phyloP scores from a whole-genome alignment of 106 monocot species.

The Phalaenopsis equestris region DNA sequence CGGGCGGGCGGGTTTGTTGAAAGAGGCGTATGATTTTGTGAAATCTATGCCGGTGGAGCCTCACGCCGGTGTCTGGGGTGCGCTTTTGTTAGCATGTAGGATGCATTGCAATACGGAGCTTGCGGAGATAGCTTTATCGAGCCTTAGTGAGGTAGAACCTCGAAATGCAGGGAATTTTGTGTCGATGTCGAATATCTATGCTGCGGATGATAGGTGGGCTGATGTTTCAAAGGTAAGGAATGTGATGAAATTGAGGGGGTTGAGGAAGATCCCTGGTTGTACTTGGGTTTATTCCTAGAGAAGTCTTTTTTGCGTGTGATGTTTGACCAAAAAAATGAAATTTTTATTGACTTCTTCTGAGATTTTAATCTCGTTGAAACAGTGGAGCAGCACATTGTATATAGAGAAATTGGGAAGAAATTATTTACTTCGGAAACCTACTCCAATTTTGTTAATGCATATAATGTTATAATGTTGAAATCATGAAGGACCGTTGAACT shows the following conservation, averaged over 20 bases:
- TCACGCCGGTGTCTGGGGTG: constrained; percentile 69
- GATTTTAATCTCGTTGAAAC: neutral
- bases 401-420: neutral
- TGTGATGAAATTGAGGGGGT: constrained; percentile 42
- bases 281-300: constrained; percentile 28
- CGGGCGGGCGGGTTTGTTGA: constrained; percentile 40
- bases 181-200: constrained; percentile 69
- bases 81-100: constrained; percentile 58
- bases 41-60: constrained; percentile 51
- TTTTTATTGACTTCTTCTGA: neutral
- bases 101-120: constrained; percentile 37
- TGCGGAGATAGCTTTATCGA: constrained; percentile 35
- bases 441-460: neutral
- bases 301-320: neutral
- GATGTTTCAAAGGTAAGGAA: constrained; percentile 48
- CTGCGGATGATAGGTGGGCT: constrained; percentile 45
- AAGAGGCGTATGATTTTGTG: constrained; percentile 62
- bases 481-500: neutral
- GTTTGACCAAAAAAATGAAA: neutral
- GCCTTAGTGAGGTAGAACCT: constrained; percentile 56
- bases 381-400: neutral
- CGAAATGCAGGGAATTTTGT: constrained; percentile 70
- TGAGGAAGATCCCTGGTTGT: constrained; percentile 59
- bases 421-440: neutral
- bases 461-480: neutral